Evolutionary conservation across 768 basidiomycete species (phyloP).

Genomic region (Agaricus subrufescens): DNA sequence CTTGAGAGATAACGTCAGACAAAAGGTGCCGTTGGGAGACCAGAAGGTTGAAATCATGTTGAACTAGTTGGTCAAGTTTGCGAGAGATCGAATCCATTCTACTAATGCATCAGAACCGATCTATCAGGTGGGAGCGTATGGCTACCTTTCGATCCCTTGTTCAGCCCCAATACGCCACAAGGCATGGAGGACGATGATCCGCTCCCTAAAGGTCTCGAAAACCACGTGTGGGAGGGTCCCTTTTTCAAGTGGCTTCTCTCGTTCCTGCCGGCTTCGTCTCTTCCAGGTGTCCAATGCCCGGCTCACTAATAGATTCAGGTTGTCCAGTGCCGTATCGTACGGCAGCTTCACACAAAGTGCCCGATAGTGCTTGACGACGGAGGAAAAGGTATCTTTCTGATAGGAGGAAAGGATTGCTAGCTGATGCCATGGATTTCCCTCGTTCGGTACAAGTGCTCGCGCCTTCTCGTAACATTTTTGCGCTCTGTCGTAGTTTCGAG

Average conservation of each 20-base stretch:
- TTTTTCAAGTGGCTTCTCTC: slow-evolving; percentile 24
- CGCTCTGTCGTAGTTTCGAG: slow-evolving; percentile 70
- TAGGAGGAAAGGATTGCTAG: slow-evolving; percentile 90
- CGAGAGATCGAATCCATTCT: slow-evolving; percentile 48
- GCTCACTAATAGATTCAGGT: slow-evolving; percentile 67
- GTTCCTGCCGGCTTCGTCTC: slow-evolving; percentile 36
- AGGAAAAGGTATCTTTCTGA: slow-evolving; percentile 73
- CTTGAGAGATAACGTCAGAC: slow-evolving; percentile 70
- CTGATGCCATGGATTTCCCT: slow-evolving; percentile 95
- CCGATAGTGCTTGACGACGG: slow-evolving; percentile 85
- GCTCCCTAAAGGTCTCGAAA: slow-evolving; percentile 67
- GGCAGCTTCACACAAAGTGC: slow-evolving; percentile 83
- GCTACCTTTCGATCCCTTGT: slow-evolving; percentile 58
- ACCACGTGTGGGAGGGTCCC: slow-evolving; percentile 44
- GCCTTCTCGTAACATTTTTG: slow-evolving; percentile 85
- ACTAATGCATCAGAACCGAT: slow-evolving; percentile 11
- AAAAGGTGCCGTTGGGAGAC: slow-evolving; percentile 68
- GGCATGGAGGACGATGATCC: slow-evolving; percentile 72
- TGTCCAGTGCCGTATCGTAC: slow-evolving; percentile 85
- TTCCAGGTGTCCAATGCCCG: slow-evolving; percentile 63
- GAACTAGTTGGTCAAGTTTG: slow-evolving; percentile 42
- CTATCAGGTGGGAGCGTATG: slow-evolving; percentile 11
- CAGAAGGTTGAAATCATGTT: slow-evolving; percentile 53
- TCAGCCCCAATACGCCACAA: slow-evolving; percentile 57
- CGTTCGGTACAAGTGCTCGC: slow-evolving; percentile 71